phyloP scores from a whole-genome alignment of 805 yeast species.

The Candida ovalis region DNA sequence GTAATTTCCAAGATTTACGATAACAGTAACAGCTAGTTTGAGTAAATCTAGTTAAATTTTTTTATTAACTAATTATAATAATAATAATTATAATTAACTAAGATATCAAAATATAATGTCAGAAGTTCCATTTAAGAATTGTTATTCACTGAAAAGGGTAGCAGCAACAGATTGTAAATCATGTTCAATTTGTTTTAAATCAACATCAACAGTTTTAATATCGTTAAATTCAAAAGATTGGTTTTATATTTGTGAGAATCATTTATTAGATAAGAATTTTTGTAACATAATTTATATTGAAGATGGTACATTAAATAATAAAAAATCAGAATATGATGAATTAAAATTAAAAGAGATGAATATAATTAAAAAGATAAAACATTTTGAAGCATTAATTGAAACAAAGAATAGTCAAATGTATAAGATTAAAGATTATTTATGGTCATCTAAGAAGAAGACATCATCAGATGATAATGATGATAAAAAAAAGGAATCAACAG shows the following conservation, averaged over 20 bases:
- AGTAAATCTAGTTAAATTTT: too few relatives aligned
- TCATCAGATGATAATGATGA: conserved; percentile 11
- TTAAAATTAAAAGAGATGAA: conserved; percentile 23
- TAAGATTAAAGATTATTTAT: conserved; percentile 23
- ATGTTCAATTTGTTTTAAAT: conserved; percentile 49
- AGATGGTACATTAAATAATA: conserved; percentile 14
- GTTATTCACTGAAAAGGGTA: conserved; percentile 40
- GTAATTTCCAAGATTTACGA: too few relatives aligned
- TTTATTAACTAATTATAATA: too few relatives aligned
- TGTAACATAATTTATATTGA: conserved; percentile 36
- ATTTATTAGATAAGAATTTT: conserved; percentile 43
- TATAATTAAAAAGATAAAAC: conserved; percentile 32
- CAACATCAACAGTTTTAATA: conserved; percentile 43
- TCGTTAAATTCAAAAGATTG: conserved; percentile 40
- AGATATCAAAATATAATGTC: conserved; percentile 4
- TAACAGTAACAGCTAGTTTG: too few relatives aligned
- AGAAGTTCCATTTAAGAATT: conserved; percentile 25
- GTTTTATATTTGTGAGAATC: conserved; percentile 48
- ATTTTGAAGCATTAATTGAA: conserved; percentile 30
- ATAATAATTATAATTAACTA: not conserved
- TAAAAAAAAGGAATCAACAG: conserved; percentile 6
- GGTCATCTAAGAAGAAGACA: conserved; percentile 12
- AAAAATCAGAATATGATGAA: conserved; percentile 18
- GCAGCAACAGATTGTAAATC: conserved; percentile 39
- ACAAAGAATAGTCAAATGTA: conserved; percentile 23